A percentile compares a stretch with the other conserved stretches of the same genome.
phyloP scores from a whole-genome alignment of 225 moss, liverwort and hornwort genomes.

The Rhytidiadelphus loreus region DNA sequence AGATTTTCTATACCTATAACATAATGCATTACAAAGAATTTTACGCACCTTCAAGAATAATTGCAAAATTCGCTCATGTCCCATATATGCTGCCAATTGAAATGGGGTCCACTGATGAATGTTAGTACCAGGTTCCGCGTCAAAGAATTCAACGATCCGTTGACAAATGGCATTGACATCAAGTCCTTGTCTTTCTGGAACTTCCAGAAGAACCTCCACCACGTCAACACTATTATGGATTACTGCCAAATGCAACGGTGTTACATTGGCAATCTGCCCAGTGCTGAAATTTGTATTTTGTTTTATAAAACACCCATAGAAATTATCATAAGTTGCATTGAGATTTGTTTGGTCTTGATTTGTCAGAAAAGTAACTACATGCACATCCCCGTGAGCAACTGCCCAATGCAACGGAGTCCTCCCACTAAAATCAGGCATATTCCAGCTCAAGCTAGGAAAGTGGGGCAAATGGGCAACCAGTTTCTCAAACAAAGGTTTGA shows the following conservation, averaged over 20 bases:
- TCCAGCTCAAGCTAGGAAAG: neutral
- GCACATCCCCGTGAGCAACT: fast-evolving
- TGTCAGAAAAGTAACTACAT: neutral
- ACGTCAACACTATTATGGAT: neutral
- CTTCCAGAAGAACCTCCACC: neutral
- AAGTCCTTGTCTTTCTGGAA: neutral
- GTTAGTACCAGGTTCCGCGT: too few relatives aligned
- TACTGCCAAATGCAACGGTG: neutral
- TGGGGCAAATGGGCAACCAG: neutral
- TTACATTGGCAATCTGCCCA: fast-evolving
- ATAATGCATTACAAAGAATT: neutral
- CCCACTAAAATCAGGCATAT: neutral
- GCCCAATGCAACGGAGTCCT: neutral
- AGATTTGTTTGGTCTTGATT: neutral
- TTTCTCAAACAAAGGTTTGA: neutral
- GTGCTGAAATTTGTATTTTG: neutral
- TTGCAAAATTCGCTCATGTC: neutral
- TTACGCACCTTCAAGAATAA: neutral
- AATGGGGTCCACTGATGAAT: fast-evolving
- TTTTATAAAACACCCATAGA: too few relatives aligned
- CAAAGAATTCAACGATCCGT: too few relatives aligned
- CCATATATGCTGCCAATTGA: neutral
- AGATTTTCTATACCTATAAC: too few relatives aligned
- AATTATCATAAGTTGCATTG: neutral
- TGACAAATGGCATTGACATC: neutral